Conservation (phyloP, 805 yeast genomes). For the Saccharomycopsis sp. region DNA sequence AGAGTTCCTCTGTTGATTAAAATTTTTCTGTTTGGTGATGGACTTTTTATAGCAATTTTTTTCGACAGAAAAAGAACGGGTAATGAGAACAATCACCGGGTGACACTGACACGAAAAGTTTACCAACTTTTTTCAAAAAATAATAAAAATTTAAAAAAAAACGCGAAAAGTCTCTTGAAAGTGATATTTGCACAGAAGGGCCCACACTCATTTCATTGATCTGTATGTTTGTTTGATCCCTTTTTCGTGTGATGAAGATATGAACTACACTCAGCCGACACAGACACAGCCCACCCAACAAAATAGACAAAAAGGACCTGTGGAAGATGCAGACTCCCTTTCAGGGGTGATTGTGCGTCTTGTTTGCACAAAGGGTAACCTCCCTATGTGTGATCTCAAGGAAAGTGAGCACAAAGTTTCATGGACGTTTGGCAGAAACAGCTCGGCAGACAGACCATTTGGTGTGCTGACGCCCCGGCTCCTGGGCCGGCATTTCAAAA, state of each 20-base stretch:
- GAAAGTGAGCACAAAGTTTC: conserved; percentile 29
- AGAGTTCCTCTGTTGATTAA: no score
- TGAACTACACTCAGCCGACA: conserved; percentile 3
- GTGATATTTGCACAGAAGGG: no score
- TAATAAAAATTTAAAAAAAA: no score
- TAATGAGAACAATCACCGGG: no score
- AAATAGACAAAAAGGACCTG: conserved; percentile 24
- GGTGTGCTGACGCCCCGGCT: conserved; percentile 53
- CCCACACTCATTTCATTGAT: no score
- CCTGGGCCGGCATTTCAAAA: conserved; percentile 64
- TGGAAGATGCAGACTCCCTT: conserved; percentile 26
- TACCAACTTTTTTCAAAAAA: no score
- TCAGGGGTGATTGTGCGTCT: conserved; percentile 43
- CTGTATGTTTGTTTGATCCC: no score
- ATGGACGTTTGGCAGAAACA: conserved; percentile 74
- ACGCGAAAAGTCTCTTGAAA: no score
- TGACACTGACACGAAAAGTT: no score
- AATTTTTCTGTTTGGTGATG: no score
- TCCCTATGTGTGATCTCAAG: conserved; percentile 37
- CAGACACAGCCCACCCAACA: conserved; percentile 34
- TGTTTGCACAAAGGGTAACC: conserved; percentile 52
- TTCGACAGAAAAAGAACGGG: no score
- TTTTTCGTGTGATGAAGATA: background rate
- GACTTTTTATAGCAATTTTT: no score
- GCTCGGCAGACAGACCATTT: conserved; percentile 53